Base-by-base conservation (phyloP, 768 basidiomycete species). In the Chalciporus chontae region DNA sequence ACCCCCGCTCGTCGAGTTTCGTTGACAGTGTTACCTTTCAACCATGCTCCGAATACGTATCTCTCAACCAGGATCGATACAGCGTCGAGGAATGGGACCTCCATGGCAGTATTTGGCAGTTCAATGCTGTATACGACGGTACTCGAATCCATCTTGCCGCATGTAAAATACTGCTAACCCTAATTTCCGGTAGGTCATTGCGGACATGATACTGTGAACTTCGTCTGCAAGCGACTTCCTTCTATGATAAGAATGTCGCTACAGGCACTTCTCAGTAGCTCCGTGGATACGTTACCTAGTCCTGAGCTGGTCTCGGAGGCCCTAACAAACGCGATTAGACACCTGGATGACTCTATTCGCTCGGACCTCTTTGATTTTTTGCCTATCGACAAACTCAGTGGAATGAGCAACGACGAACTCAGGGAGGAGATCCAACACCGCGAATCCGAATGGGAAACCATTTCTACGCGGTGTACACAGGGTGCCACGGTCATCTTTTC, bases 121-220 rank as follows among this genome's bases (percentile, higher is more conserved):
- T 75, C 56, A 71, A 69, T 18, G 77, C 71, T 17, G 65, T 79
- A 29, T 77, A 77, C 45, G 77, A 77, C 56, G 76, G 76, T 68
- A 54, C 42, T 23, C 14, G 13, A 26, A 40, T 11, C 44, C 14
- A 49, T 71, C 69, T 5, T 69, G 36, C 69, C 72, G 52, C 62
- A 64, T 43, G 67, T 69, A 23, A n/a, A 21, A 59, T 68, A 40
- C 55, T 68, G 34, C 43, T 64, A 45, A 66, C 41, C 44, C 44
- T 51, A 29, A 9, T 26, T 18, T 40, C 42, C 27, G 50, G 27
- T 50, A 79, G 77, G 77, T 44, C 77, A 80, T 48, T 73, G 72
- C 41, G 75, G 77, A 49, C 70, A 73, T 52, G 65, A 76, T 34
- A 76, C 75, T 5, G 78, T 77, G 21, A 70, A 77, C 54, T 70